Percentiles rank a stretch among this genome's conserved stretches.
Conservation (phyloP, 2,329 filamentous ascomycete genomes). For the Colletotrichum sp. region DNA sequence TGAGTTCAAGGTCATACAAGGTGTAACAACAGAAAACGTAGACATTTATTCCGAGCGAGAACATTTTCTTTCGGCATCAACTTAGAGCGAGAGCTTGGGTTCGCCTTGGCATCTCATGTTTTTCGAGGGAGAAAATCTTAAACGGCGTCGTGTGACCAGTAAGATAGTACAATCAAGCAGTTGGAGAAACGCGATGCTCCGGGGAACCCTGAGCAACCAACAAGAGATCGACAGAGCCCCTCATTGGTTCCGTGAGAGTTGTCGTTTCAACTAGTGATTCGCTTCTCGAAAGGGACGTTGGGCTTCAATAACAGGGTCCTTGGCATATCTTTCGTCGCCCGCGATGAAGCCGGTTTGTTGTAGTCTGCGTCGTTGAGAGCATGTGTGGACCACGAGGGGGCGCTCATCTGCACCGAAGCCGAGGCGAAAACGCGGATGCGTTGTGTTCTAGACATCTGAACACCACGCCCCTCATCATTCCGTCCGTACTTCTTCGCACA, state of each 20-base stretch:
- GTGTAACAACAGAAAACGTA: rapidly evolving
- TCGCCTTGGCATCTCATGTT: background rate
- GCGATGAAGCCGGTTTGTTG: background rate
- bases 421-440: background rate
- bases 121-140: background rate
- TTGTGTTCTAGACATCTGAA: background rate
- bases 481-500: background rate
- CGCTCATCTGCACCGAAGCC: background rate
- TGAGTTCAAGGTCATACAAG: rapidly evolving
- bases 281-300: background rate
- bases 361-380: background rate
- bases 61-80: rapidly evolving
- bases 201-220: background rate
- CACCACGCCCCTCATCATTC: background rate
- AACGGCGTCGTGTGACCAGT: background rate
- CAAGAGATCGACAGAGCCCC: background rate
- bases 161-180: rapidly evolving
- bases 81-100: rapidly evolving
- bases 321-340: background rate
- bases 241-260: background rate
- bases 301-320: background rate
- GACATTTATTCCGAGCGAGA: background rate
- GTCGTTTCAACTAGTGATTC: background rate
- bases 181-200: background rate
- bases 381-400: background rate